phyloP scores from a whole-genome alignment of 75 land plant species.

The Picea sitchensis region DNA sequence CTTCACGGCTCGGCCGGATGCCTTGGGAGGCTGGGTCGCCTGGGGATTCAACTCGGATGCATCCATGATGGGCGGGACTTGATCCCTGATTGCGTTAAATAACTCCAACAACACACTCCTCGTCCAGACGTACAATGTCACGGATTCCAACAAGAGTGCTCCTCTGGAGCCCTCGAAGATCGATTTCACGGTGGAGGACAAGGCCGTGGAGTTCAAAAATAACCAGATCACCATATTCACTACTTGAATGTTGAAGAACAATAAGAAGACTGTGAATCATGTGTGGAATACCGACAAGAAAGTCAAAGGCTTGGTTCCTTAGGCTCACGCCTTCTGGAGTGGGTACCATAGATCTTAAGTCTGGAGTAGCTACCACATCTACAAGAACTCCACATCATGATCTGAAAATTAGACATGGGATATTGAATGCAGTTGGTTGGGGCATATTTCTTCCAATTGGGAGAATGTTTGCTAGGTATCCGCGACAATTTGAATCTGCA shows the following conservation, averaged over 20 bases:
- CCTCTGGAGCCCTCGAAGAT: conserved; percentile 13
- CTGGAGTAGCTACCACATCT: neutral
- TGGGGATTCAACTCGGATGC: neutral
- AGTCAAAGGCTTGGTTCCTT: conserved; percentile 16
- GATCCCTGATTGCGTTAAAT: conserved; percentile 46
- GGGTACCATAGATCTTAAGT: conserved; percentile 26
- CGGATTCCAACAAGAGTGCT: conserved; percentile 4
- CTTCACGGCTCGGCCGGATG: conserved; percentile 26
- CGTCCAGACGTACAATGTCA: conserved; percentile 35
- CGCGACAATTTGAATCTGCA: conserved; percentile 39
- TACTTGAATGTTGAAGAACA: conserved; percentile 22
- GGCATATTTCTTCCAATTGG: conserved; percentile 69
- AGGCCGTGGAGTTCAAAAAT: conserved; percentile 13
- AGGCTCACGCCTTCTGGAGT: conserved; percentile 4
- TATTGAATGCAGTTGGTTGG: conserved; percentile 62
- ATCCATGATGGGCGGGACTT: conserved; percentile 54
- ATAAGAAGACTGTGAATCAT: conserved; percentile 25
- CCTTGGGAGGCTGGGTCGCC: conserved; percentile 31
- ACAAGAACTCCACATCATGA: neutral
- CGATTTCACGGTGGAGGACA: neutral
- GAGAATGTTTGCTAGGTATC: conserved; percentile 58
- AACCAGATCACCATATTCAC: conserved; percentile 35
- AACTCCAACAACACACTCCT: conserved; percentile 19
- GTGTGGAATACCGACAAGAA: conserved; percentile 53
- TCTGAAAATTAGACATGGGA: conserved; percentile 24